phyloP scores from a whole-genome alignment of 495 filamentous ascomycete species.

The Penicillium crystallinum region DNA sequence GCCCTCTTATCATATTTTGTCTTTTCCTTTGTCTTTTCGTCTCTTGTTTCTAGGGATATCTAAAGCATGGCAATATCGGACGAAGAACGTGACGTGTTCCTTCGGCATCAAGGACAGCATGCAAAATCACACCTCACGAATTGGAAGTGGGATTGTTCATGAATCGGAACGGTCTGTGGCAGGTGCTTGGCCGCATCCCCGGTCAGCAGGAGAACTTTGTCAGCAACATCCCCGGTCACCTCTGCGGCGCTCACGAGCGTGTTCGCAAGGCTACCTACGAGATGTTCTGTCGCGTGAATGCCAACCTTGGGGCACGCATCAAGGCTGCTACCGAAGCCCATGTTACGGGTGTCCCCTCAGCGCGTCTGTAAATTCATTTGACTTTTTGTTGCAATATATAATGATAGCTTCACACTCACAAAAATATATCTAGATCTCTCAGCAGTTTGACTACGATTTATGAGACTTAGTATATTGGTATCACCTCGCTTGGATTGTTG shows the following conservation, averaged over 20 bases:
- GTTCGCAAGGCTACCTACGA: slow-evolving; percentile 56
- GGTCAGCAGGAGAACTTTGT: slow-evolving; percentile 67
- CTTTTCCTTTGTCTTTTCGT: too few relatives aligned
- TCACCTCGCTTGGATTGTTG: too few relatives aligned
- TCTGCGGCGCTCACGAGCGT: slow-evolving; percentile 42
- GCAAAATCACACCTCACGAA: too few relatives aligned
- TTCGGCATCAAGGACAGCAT: too few relatives aligned
- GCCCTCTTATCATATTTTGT: too few relatives aligned
- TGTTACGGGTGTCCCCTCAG: slow-evolving; percentile 15
- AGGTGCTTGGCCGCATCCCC: slow-evolving; percentile 54
- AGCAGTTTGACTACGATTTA: neutral
- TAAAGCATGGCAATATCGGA: too few relatives aligned
- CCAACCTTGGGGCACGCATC: slow-evolving; percentile 40
- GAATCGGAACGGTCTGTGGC: slow-evolving; percentile 58
- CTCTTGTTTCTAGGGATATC: too few relatives aligned
- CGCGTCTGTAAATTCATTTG: slow-evolving; percentile 25
- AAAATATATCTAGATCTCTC: neutral
- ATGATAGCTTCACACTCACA: neutral
- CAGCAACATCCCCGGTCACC: slow-evolving; percentile 52
- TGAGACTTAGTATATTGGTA: neutral
- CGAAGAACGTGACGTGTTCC: too few relatives aligned
- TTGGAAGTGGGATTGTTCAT: too few relatives aligned
- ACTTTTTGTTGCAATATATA: neutral
- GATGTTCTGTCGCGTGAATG: slow-evolving; percentile 41
- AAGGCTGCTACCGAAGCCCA: slow-evolving; percentile 41